Evolutionary conservation across 441 rosid genomes (phyloP), one percentile per base, ranked within the genome.

Genomic region (Hura crepitans): DNA sequence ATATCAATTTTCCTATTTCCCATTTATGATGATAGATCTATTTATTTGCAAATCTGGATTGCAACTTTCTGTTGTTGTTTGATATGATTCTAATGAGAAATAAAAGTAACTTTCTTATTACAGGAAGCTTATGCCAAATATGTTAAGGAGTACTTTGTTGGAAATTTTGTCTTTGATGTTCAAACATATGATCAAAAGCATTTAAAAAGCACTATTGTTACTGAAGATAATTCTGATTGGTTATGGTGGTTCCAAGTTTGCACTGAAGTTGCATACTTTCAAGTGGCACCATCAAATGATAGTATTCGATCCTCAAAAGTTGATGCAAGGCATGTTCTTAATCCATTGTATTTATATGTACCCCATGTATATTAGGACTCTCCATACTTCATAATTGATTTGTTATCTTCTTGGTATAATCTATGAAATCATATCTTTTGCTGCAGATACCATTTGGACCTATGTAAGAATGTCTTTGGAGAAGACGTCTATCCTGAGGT

Each of bases 181-280:
- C 71, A 79, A 78, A 84, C 88, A 51, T 90, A 91, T 76, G 72
- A 73, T 77, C 95, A 90, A 77, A 78, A 83, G 5, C 80, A 81
- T 73, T 79, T 94, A 81, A 86, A 82, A 70, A 77, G 74, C 58
- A 83, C 90, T 70, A 75, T 78, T 46, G 63, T 89, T 35, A 73
- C 75, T 56, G 82, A 81, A 67, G 63, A 77, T 71, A 79, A 82
- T 75, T 50, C 84, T 75, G 90, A 80, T 72, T 83, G 96, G 75
- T 76, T 89, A 72, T 94, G 99, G 97, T 94, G 99, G 99, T 92
- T 89, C 80, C 99, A 92, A 80, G 94, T 88, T 74, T 94, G 99
- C 78, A 90, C 94, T 51, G 97, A 94, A 86, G 92, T 94, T 74
- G 97, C 97, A 2, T 94, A 86, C 80, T 94, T 92, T 81, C 99